Evolutionary conservation across 345 rosid species (phyloP).

Genomic region (Syzygium aromaticum): DNA sequence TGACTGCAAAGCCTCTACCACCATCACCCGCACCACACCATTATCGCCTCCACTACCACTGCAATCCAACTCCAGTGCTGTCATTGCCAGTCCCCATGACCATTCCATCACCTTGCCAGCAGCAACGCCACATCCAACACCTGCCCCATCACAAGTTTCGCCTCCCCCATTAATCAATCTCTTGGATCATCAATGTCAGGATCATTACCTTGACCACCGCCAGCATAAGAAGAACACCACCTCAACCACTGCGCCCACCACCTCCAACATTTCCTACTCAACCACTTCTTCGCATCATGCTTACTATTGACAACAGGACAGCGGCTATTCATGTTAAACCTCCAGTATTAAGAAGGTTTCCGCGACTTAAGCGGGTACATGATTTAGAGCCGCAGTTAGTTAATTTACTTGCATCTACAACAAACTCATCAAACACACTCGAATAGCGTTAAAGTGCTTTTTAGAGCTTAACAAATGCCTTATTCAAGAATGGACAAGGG

Average conservation of each 20-base stretch:
- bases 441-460: neutral
- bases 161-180: neutral
- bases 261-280: neutral
- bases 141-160: neutral
- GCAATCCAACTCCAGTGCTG: neutral
- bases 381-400: neutral
- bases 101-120: neutral
- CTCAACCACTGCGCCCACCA: too few relatives aligned
- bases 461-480: neutral
- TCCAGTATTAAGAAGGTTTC: neutral
- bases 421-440: neutral
- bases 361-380: accelerated
- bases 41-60: neutral
- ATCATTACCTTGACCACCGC: neutral
- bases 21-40: neutral
- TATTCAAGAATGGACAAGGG: neutral
- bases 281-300: neutral
- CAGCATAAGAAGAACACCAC: neutral
- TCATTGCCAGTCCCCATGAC: neutral
- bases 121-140: neutral
- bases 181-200: neutral
- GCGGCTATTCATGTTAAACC: neutral
- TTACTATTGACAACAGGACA: neutral
- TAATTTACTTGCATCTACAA: neutral
- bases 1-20: neutral